Base-by-base conservation (phyloP, 176 grass and related monocot species). In the Tillandsia fasciculata region DNA sequence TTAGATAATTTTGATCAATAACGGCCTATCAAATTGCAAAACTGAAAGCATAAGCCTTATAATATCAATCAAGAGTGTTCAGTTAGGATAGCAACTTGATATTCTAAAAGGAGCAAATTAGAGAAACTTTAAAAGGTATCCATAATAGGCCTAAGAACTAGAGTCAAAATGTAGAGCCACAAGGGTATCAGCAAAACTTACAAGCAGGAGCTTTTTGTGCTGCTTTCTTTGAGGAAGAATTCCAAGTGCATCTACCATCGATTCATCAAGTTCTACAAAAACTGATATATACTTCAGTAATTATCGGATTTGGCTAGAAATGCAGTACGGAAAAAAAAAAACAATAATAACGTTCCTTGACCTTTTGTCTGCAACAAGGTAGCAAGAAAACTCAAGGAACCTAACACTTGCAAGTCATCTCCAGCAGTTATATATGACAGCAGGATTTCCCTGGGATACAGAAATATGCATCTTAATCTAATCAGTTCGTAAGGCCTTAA, bases 171-270 rank as follows among this genome's bases (percentile, higher is more conserved):
- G 17, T 47, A 57, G 29, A 7, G 42, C 26, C 9, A 14, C 70
- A n/a, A 17, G 12, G 26, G 12, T 5, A 64, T 14, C 11, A 27
- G 9, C 17, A 61, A 53, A 50, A 77, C 90, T 88, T 74, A 99
- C 95, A 27, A 99, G 82, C 64, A 99, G 66, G 76, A 99, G 84
- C 78, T 94, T 99, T 76, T 99, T 99, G 65, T 99, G 95, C 50
- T 94, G 90, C 82, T 94, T 99, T 86, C 95, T 88, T 84, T 94
- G 95, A 82, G 95, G 95, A 69, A 99, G 85, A 81, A 99, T 99
- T 71, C 95, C 95, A 82, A 99, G 90, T 67, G 84, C 90, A 90
- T 99, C 95, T 67, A 99, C 82, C 82, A 99, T 82, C 15, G 95
- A 87, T 74, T 99, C 95, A 70, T 99, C 95, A 69, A 99, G 87